Evolutionary conservation across 2,329 filamentous ascomycete species (phyloP).

Genomic region (Claviceps sp.): DNA sequence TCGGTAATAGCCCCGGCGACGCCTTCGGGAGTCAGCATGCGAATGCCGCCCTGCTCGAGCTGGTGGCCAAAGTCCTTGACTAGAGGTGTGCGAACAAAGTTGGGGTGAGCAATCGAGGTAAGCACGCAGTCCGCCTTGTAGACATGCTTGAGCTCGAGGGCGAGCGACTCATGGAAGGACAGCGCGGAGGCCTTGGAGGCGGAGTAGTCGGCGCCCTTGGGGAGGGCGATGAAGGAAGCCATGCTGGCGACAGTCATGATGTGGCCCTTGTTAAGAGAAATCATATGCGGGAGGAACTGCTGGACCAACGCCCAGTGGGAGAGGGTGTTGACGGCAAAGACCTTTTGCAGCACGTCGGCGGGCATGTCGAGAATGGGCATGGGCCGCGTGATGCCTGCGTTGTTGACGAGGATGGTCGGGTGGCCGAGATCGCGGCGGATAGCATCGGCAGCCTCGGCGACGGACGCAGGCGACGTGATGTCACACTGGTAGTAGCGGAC

Average conservation of each 20-base stretch:
- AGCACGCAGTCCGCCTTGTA: constrained; percentile 50
- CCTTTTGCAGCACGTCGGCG: constrained; percentile 43
- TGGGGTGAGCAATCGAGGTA: constrained; percentile 49
- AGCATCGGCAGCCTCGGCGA: constrained; percentile 26
- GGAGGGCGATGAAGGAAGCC: constrained; percentile 45
- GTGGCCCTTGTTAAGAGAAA: constrained; percentile 52
- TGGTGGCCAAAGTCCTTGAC: constrained; percentile 18
- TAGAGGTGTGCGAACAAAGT: constrained; percentile 36
- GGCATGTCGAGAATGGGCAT: constrained; percentile 44
- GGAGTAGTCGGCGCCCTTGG: constrained; percentile 52
- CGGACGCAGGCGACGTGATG: constrained; percentile 28
- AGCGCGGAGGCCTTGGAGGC: constrained; percentile 52
- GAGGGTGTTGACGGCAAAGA: constrained; percentile 56
- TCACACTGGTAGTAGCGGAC: constrained; percentile 25
- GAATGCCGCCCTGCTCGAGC: constrained; percentile 15
- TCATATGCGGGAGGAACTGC: constrained; percentile 54
- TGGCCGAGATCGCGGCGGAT: constrained; percentile 35
- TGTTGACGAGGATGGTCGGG: constrained; percentile 59
- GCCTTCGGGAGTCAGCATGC: constrained; percentile 18
- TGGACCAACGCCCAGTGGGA: constrained; percentile 50
- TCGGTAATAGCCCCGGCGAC: constrained; percentile 29
- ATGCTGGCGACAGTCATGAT: constrained; percentile 57
- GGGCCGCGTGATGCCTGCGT: constrained; percentile 49
- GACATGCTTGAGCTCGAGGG: constrained; percentile 39
- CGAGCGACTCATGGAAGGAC: constrained; percentile 52